Evolutionary conservation across 2,329 filamentous ascomycete genomes (phyloP).

Genomic region (Emmonsia crescens): DNA sequence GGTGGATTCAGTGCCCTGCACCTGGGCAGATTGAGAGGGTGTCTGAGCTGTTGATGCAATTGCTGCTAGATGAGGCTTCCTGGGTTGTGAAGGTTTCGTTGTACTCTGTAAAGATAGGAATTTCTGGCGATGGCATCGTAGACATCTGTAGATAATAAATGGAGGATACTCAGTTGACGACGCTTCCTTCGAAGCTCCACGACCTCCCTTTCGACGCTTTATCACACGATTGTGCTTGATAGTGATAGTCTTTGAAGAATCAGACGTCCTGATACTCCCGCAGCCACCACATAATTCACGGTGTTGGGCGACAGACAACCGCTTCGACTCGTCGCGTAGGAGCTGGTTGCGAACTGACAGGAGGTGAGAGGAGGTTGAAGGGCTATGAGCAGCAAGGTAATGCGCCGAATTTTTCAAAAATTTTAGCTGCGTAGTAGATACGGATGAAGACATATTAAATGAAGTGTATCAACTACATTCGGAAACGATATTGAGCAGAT

Average conservation of each 20-base stretch:
- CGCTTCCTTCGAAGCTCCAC: background rate
- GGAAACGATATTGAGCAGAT: too few species aligned
- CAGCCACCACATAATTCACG: slow-evolving; percentile 30
- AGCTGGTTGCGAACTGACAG: slow-evolving; percentile 28
- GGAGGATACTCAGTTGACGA: background rate
- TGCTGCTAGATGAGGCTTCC: slow-evolving; percentile 7
- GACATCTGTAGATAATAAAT: slow-evolving; percentile 25
- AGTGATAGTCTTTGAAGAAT: slow-evolving; percentile 20
- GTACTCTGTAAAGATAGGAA: slow-evolving; percentile 18
- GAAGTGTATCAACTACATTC: background rate
- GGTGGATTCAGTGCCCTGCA: background rate
- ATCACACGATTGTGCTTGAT: slow-evolving; percentile 9
- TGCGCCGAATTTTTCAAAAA: slow-evolving; percentile 30
- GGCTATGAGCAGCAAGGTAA: slow-evolving; percentile 22
- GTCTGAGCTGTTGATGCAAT: slow-evolving; percentile 8
- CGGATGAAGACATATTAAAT: slow-evolving; percentile 3
- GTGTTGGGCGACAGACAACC: slow-evolving; percentile 23
- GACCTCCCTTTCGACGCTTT: background rate
- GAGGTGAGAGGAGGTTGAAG: slow-evolving; percentile 34
- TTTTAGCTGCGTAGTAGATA: slow-evolving; percentile 15
- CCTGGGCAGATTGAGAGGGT: background rate
- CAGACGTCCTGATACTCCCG: slow-evolving; percentile 26
- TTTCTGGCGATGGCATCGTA: slow-evolving; percentile 26
- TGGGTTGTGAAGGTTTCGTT: slow-evolving; percentile 10
- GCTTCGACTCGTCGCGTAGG: slow-evolving; percentile 24